Evolutionary conservation across 2,329 filamentous ascomycete genomes (phyloP).

Genomic region (Fusarium proliferatum): DNA sequence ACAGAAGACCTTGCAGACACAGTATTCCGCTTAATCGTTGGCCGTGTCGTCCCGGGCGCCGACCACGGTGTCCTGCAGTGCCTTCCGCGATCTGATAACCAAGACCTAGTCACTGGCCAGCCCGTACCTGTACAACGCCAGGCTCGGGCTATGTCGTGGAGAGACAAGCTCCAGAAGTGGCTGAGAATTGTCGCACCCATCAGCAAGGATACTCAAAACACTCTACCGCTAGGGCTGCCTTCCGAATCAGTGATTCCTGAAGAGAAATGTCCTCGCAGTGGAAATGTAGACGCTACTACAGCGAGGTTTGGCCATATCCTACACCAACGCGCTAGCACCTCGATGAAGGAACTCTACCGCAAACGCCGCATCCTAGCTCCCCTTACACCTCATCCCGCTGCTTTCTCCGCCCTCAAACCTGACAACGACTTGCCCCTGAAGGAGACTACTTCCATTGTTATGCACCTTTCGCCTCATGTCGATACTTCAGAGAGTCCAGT

Average conservation of each 20-base stretch:
- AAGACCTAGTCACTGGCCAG: slow-evolving; percentile 3
- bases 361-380: slow-evolving; percentile 56
- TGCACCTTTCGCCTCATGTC: slow-evolving; percentile 57
- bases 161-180: slow-evolving; percentile 49
- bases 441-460: slow-evolving; percentile 52
- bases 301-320: slow-evolving; percentile 66
- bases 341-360: slow-evolving; percentile 2
- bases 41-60: slow-evolving; percentile 19
- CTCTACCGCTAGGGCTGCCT: slow-evolving; percentile 3
- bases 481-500: slow-evolving; percentile 19
- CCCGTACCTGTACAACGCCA: slow-evolving; percentile 47
- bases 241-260: slow-evolving; percentile 5
- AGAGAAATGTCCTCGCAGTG: background rate
- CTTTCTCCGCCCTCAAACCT: slow-evolving; percentile 53
- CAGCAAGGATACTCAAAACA: slow-evolving; percentile 5
- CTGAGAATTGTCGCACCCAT: slow-evolving; percentile 43
- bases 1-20: slow-evolving; percentile 57
- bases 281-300: slow-evolving; percentile 42
- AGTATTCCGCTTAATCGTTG: slow-evolving; percentile 59
- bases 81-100: slow-evolving; percentile 26
- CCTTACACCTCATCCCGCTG: slow-evolving; percentile 59
- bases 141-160: slow-evolving; percentile 50
- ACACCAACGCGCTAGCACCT: slow-evolving; percentile 41
- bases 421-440: slow-evolving; percentile 44
- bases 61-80: slow-evolving; percentile 32